Conservation (phyloP, 2,329 filamentous ascomycete species). For the Claviceps lovelessii region DNA sequence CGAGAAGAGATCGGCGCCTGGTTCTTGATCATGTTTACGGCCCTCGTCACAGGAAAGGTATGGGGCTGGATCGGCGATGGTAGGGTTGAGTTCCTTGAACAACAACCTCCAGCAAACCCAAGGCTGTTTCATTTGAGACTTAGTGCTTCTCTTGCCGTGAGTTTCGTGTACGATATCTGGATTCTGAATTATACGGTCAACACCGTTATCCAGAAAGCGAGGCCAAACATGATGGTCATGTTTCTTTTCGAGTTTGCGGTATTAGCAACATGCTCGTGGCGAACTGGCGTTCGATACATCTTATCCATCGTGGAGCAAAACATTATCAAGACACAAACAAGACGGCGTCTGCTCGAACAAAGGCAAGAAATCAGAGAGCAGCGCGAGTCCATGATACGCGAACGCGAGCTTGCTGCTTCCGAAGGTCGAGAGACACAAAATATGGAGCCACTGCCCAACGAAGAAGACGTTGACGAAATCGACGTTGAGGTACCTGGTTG, state of each 20-base stretch:
- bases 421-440: conserved; percentile 44
- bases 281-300: conserved; percentile 64
- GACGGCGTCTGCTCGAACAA: conserved; percentile 51
- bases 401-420: conserved; percentile 32
- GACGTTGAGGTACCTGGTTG: conserved; percentile 91
- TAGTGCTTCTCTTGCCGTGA: conserved; percentile 62
- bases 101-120: conserved; percentile 83
- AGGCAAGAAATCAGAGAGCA: conserved; percentile 52
- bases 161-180: conserved; percentile 63
- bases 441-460: conserved; percentile 40
- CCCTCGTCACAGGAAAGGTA: conserved; percentile 82
- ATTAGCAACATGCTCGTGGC: conserved; percentile 62
- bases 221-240: conserved; percentile 99
- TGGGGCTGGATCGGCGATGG: conserved; percentile 98
- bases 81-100: conserved; percentile 83
- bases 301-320: conserved; percentile 65
- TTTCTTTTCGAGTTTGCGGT: conserved; percentile 97
- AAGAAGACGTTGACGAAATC: conserved; percentile 76
- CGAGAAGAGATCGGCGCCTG: conserved; percentile 86
- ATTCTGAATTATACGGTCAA: conserved; percentile 71
- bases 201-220: conserved; percentile 71
- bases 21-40: conserved; percentile 94
- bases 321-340: conserved; percentile 61
- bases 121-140: conserved; percentile 76
- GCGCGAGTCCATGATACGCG: conserved; percentile 35